Evolutionary conservation across 352 stramenopile genomes (phyloP), one percentile per base, ranked within the genome.

Genomic region (Pythium brachiatum): DNA sequence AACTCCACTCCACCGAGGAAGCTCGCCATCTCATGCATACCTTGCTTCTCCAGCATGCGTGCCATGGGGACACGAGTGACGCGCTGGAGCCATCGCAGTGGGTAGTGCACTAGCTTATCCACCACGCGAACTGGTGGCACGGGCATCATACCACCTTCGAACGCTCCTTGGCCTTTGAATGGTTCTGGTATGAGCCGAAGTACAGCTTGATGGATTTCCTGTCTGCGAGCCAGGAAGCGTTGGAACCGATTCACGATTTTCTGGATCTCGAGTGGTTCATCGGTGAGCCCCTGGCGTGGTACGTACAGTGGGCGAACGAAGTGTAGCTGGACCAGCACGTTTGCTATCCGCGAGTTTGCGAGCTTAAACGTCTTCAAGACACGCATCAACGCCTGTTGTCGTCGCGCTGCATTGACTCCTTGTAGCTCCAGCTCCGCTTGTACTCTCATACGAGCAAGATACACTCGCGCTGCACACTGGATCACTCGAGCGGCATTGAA

Each of bases 1-100:
- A 92, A 94, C 52, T 88, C 75, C 1, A 70, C 74, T 7, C 81
- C 81, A 23, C 83, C 79, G 16, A 94, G 57, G 23, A 94, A 84
- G 3, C 58, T 36, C 1, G 81, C 79, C 0, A 94, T 54, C 31
- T 83, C 63, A 3, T 67, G 64, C 27, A 84, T 58, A 8, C 83
- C 83, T 29, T 73, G 76, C 18, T 78, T 81, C 21, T 81, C 83
- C 1, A 92, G 56, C 34, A 74, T 69, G 15, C 70, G 72, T 1
- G 83, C 85, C 15, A 86, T 53, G 0, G 76, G 68, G 1, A 89
- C 70, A 12, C 73, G 79, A 31, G 83, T 86, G 7, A 79, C 61
- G 25, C 73, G 72, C 18, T 83, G 69, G 6, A 92, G 63, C 64
- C 68, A 88, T 27, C 69, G 78, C 13, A 92, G 34, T 0, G 85